Evolutionary conservation across 75 land plant genomes (phyloP), one percentile per base, ranked within the genome.

Genomic region (Pinus albicaulis): DNA sequence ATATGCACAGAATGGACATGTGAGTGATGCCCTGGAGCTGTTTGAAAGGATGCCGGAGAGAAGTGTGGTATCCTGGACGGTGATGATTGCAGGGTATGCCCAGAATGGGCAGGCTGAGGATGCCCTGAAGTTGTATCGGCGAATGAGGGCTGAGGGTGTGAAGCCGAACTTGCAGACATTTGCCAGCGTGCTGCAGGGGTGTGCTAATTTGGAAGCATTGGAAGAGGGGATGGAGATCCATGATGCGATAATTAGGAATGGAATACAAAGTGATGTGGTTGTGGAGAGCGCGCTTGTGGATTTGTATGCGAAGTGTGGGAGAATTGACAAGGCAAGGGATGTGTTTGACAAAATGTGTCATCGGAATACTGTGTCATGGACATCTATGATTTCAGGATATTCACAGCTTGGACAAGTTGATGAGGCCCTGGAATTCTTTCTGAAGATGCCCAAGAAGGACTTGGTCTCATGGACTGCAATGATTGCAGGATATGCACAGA

Each of bases 1-100:
- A 13, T 87, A 80, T 72, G 85, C 82, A 14, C 34, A 79, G 56
- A 80, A 84, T 64, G 93, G 93, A 5, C n/a, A 57, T 26, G 60
- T 77, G 13, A 26, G 10, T 3, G 74, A 75, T 59, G 93, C 82
- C 41, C 34, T 86, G 13, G 22, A 73, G 26, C 19, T 83, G 24
- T 85, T 80, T 38, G 60, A 80, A 20, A 44, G 75, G n/a, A 89
- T 91, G 94, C 13, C 77, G 2, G 59, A 74, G 16, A 31, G 38
- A 7, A 57, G 56, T 8, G 65, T 81, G n/a, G 73, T 71, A 1
- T 48, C 56, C 15, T 71, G 73, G 73, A 48, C 56, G 10, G 55
- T 8, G 7, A 71, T 71, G 73, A 41, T 71, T 11, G 4, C 56
- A 1, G 55, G 56, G 13, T 71, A 22, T 52, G 56, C 73, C 4